These are phyloP conservation scores for Camelina neglecta DNA, from an alignment of 345 rosid genomes.

Conservation along the genomic window DNA sequence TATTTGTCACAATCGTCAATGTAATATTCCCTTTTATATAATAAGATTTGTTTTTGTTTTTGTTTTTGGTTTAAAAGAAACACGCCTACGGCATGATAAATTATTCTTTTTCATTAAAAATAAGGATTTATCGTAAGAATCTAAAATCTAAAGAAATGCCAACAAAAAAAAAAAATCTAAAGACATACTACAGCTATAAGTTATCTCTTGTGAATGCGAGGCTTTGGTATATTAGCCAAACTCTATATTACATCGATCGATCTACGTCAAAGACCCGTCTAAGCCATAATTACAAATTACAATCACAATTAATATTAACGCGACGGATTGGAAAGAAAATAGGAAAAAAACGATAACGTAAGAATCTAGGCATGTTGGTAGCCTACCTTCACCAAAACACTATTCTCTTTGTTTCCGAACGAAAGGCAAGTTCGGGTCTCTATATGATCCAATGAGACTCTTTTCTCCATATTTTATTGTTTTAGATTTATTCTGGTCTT, in stretches of 20 bases:
- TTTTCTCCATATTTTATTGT: slow-evolving; percentile 16
- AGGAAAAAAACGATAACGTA: slow-evolving; percentile 24
- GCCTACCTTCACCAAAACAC: slow-evolving; percentile 44
- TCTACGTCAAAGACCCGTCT: slow-evolving; percentile 27
- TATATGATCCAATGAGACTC: slow-evolving; percentile 18
- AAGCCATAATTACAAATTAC: background rate
- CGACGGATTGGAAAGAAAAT: background rate
- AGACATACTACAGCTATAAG: background rate
- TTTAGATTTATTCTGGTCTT: background rate
- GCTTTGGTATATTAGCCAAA: slow-evolving; percentile 26
- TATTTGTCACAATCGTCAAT: slow-evolving; percentile 29
- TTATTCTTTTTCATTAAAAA: slow-evolving; percentile 17
- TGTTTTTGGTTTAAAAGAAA: background rate
- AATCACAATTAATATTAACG: slow-evolving; percentile 7
- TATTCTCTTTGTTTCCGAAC: slow-evolving; percentile 32
- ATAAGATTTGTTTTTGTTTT: background rate
- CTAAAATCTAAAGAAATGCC: background rate
- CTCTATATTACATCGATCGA: slow-evolving; percentile 22
- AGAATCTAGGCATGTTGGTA: slow-evolving; percentile 43
- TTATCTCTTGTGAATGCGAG: slow-evolving; percentile 5
- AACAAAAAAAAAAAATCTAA: background rate
- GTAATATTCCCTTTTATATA: background rate
- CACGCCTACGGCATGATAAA: slow-evolving; percentile 4
- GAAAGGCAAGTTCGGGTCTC: slow-evolving; percentile 21
- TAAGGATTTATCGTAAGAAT: slow-evolving; percentile 22